These are phyloP conservation scores for Pyrenopolyporus hunteri DNA, from an alignment of 495 filamentous ascomycete species.

Conservation along the genomic window DNA sequence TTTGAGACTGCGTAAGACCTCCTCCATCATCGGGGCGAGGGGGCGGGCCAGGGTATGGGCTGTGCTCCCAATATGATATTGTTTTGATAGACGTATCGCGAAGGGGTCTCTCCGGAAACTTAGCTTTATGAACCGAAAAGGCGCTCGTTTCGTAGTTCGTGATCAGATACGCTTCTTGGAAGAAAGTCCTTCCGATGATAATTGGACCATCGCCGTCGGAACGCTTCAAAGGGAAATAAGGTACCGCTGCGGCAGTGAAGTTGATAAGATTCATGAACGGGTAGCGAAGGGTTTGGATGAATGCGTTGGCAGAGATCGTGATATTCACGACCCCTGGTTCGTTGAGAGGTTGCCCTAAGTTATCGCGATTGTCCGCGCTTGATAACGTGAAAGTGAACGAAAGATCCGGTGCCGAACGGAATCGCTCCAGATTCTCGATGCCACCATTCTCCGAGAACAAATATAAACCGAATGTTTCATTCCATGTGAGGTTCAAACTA, in stretches of 20 bases:
- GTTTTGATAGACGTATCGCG: constrained; percentile 54
- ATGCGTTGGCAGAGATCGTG: constrained; percentile 66
- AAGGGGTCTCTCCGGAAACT: constrained; percentile 53
- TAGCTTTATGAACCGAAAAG: constrained; percentile 66
- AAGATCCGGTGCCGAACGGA: constrained; percentile 50
- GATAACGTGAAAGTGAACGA: constrained; percentile 67
- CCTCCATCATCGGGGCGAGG: constrained; percentile 10
- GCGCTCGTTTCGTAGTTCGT: constrained; percentile 67
- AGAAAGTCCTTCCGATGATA: constrained; percentile 71
- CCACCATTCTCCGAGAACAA: constrained; percentile 38
- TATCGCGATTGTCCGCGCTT: constrained; percentile 52
- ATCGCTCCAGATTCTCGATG: constrained; percentile 43
- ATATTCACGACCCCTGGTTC: constrained; percentile 62
- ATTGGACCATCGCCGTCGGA: constrained; percentile 59
- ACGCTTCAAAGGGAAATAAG: constrained; percentile 68
- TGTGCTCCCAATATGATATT: constrained; percentile 55
- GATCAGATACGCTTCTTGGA: constrained; percentile 73
- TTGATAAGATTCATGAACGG: constrained; percentile 58
- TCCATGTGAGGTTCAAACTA: constrained; percentile 64
- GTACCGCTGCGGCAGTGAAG: constrained; percentile 50
- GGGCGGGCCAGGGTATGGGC: constrained; percentile 49
- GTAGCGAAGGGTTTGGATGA: constrained; percentile 63
- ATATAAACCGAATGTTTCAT: constrained; percentile 54
- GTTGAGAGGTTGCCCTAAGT: constrained; percentile 50
- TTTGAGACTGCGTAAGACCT: constrained; percentile 54